Percentiles rank a stretch among this genome's conserved stretches.
Conservation (phyloP, 2,329 filamentous ascomycete genomes). For the Xylariaceae sp. region DNA sequence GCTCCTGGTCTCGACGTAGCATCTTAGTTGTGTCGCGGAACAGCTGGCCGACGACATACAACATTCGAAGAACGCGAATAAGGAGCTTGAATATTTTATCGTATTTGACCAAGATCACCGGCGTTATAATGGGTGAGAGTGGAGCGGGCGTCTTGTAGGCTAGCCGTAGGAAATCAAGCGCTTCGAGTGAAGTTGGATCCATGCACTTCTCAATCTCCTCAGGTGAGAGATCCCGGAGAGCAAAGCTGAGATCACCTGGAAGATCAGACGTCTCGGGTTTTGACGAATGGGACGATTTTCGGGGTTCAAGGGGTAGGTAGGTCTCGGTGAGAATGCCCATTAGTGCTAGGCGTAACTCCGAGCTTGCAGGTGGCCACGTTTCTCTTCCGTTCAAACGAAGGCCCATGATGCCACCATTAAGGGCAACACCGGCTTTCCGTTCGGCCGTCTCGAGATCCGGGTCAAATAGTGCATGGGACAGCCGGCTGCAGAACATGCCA, state of each 20-base stretch:
- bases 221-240: slow-evolving; percentile 71
- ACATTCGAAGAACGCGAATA: slow-evolving; percentile 70
- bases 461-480: slow-evolving; percentile 81
- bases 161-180: slow-evolving; percentile 86
- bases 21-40: slow-evolving; percentile 50
- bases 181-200: slow-evolving; percentile 75
- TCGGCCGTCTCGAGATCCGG: slow-evolving; percentile 76
- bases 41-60: slow-evolving; percentile 66
- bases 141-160: slow-evolving; percentile 74
- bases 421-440: slow-evolving; percentile 61
- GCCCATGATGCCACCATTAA: slow-evolving; percentile 69
- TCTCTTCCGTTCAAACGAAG: slow-evolving; percentile 74
- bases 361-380: slow-evolving; percentile 90
- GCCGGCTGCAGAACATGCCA: slow-evolving; percentile 71
- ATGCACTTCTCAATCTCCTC: slow-evolving; percentile 79
- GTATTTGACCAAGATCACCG: slow-evolving; percentile 67
- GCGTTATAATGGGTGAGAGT: slow-evolving; percentile 68
- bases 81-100: slow-evolving; percentile 79
- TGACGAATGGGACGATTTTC: slow-evolving; percentile 28
- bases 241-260: slow-evolving; percentile 71
- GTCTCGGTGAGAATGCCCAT: slow-evolving; percentile 80
- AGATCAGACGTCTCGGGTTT: slow-evolving; percentile 39
- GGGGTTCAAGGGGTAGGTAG: slow-evolving; percentile 39
- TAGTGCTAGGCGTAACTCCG: slow-evolving; percentile 81
- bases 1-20: slow-evolving; percentile 33